Base-by-base conservation (phyloP, 2,329 filamentous ascomycete species). In the Penicillium sp. region DNA sequence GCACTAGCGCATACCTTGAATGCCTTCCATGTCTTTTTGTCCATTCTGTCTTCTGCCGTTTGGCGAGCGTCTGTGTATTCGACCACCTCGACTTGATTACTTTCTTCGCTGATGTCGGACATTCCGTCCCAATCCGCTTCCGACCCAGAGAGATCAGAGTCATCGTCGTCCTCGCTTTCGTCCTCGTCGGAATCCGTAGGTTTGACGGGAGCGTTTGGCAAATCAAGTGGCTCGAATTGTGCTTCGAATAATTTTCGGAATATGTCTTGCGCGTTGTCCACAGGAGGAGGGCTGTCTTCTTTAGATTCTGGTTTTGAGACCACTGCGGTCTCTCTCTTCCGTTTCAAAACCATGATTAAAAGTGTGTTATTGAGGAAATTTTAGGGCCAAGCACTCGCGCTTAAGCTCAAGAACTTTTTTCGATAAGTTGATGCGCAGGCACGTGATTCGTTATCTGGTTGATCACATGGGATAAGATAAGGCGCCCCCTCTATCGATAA, bases 221-320 rank as follows among this genome's bases (percentile, higher is more conserved):
- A 67, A 34, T 76, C 76, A 33, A 95, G 69, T 8, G 92, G 89
- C 65, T 83, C 81, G 74, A 96, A 97, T 65, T 87, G 84, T 25
- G 88, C 82, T 72, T 96, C 93, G 65, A 97, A 97, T 66, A 92
- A 87, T 59, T 82, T 82, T 50, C 84, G 83, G 63, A 99, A 88
- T 50, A 91, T 80, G 48, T 86, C 88, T 59, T 88, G 83, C 11
- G 87, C 78, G 1, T 61, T 49, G 19, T 56, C 58, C 27, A 57
- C 53, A 5, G 58, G 53, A 27, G 57, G 50, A 25, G 59, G 48
- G 31, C 63, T 62, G 33, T 56, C 33, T 28, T 61, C 62, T 41
- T 57, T 54, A 30, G 41, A 44, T 48, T 59, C 55, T 13, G 52
- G 58, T 44, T 62, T 52, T 16, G 65, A 61, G 44, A 60, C 58